A percentile compares a stretch with the other conserved stretches of the same genome.
phyloP scores from a whole-genome alignment of 352 stramenopile genomes.

The Pythium vanterpoolii region DNA sequence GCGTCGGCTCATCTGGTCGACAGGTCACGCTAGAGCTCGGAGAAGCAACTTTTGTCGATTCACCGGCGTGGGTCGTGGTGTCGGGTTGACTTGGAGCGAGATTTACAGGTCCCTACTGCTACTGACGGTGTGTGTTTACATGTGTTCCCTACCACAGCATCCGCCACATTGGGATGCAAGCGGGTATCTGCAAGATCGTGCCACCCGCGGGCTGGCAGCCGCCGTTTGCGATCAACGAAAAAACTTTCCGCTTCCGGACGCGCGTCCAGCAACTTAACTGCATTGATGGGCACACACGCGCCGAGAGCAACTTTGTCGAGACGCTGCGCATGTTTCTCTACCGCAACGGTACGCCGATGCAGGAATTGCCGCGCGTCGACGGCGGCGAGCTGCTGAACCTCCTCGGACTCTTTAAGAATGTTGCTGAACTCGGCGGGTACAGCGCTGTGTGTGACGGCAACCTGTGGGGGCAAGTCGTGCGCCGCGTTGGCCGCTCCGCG shows the following conservation, averaged over 20 bases:
- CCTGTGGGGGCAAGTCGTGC: slow-evolving; percentile 56
- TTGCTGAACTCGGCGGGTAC: slow-evolving; percentile 52
- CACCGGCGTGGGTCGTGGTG: neutral
- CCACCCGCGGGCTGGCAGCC: slow-evolving; percentile 93
- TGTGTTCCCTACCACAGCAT: slow-evolving; percentile 42
- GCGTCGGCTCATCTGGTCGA: neutral
- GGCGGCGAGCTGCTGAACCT: slow-evolving; percentile 68
- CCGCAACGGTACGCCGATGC: slow-evolving; percentile 69
- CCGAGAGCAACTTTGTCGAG: slow-evolving; percentile 82
- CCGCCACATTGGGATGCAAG: slow-evolving; percentile 88
- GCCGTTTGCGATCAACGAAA: slow-evolving; percentile 84
- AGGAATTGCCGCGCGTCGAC: slow-evolving; percentile 65
- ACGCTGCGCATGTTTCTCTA: slow-evolving; percentile 81
- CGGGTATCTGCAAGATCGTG: slow-evolving; percentile 99
- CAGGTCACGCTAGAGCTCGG: neutral
- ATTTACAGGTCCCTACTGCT: neutral
- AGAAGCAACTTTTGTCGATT: neutral
- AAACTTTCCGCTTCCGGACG: slow-evolving; percentile 90
- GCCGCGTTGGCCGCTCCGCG: slow-evolving; percentile 57
- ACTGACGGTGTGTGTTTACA: neutral
- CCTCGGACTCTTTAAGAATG: slow-evolving; percentile 61
- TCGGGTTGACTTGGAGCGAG: neutral
- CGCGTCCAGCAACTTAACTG: slow-evolving; percentile 95
- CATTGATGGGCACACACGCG: slow-evolving; percentile 76
- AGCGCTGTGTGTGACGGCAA: slow-evolving; percentile 32